Evolutionary conservation across 441 rosid species (phyloP).

Genomic region (Bocquillonia castaneifolia): DNA sequence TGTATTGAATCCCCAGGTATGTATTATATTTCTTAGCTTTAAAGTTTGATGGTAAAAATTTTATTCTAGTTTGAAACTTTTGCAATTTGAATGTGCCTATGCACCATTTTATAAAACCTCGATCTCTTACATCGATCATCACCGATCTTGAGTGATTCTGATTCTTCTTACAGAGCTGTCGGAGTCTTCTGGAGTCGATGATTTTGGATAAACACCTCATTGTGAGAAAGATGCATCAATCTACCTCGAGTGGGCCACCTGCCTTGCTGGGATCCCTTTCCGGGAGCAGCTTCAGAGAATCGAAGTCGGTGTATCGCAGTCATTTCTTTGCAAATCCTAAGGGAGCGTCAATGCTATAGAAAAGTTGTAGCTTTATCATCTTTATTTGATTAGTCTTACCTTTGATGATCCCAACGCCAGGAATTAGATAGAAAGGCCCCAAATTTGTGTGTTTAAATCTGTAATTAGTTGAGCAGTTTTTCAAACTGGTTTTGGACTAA

Average conservation of each 20-base stretch:
- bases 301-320: slow-evolving; percentile 44
- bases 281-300: slow-evolving; percentile 36
- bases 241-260: slow-evolving; percentile 48
- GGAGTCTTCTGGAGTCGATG: slow-evolving; percentile 70
- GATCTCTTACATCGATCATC: background rate
- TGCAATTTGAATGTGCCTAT: background rate
- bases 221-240: slow-evolving; percentile 61
- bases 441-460: too few species aligned
- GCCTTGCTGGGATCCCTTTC: slow-evolving; percentile 43
- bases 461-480: too few species aligned
- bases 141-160: background rate
- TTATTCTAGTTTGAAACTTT: too few species aligned
- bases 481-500: too few species aligned
- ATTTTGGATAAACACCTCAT: slow-evolving; percentile 58
- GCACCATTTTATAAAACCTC: background rate
- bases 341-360: slow-evolving; percentile 36
- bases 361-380: too few species aligned
- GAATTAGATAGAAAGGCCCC: too few species aligned
- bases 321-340: slow-evolving; percentile 77
- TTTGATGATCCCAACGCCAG: too few species aligned
- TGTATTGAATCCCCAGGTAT: slow-evolving; percentile 89
- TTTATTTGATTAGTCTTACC: too few species aligned
- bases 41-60: background rate
- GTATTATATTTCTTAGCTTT: slow-evolving; percentile 14
- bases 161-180: slow-evolving; percentile 54